Base-by-base conservation (phyloP, 768 basidiomycete species). In the Fibroporia radiculosa region DNA sequence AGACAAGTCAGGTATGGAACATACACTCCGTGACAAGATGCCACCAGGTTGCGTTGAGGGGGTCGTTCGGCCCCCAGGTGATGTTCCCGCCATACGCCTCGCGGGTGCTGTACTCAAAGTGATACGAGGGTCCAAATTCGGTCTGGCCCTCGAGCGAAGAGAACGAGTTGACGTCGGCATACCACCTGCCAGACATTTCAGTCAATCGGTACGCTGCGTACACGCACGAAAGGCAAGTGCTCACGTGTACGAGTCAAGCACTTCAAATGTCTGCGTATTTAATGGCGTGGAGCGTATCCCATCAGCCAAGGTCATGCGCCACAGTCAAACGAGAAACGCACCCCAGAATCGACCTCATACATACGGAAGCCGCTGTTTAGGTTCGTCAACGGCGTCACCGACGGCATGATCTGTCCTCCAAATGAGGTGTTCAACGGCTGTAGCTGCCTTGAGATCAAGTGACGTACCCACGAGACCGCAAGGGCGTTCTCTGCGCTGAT, bases 31-130 rank as follows among this genome's bases (percentile, higher is more conserved):
- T 87, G 32, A 88, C 82, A 36, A 62, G 73, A 53, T 87, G 85
- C 85, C 85, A 88, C 80, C 82, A 88, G 8, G 86, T 87, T 6
- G 82, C 82, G 48, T 88, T 88, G 49, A 89, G 62, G 0, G 85
- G 85, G 56, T 84, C 84, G 43, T 70, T 66, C 2, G 64, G 58
- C 22, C 69, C 66, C 85, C 85, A 88, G 1, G 69, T 61, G 40
- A 82, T 72, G 42, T 62, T 74, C 28, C 55, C 56, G 25, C 83
- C 85, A 48, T 85, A 89, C 0, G 80, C 67, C 43, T 76, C 68
- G 33, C 85, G 78, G 20, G 84, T 80, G 54, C 67, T 80, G 56
- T 88, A 89, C 61, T 88, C 86, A 51, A 64, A 62, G 20, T 58
- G 55, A 45, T 70, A 89, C 3, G 75, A 73, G 6, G 86, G 86